Base-by-base conservation (phyloP, 2,329 filamentous ascomycete genomes). In the Aureobasidium sp. region DNA sequence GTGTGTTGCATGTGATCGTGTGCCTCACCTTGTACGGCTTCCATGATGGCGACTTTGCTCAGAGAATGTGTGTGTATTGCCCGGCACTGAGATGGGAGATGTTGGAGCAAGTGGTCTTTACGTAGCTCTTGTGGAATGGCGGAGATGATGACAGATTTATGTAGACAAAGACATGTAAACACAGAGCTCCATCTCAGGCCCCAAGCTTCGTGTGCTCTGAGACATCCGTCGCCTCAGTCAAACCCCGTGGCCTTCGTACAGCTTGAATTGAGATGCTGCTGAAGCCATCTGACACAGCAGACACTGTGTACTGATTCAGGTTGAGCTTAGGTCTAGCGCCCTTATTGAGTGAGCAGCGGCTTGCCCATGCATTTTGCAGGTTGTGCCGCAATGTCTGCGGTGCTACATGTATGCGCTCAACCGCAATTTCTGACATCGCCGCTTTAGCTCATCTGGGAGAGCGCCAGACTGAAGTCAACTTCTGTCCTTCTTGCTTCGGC, bases 1-100 rank as follows among this genome's bases (percentile, higher is more conserved):
- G 22, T 15, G 29, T 20, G n/a, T 62, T 14, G 49, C 44, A 55
- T 53, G 42, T 47, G 53, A 39, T 44, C 47, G 36, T 56, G 44
- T 57, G 53, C 39, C 55, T 37, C 65, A 69, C 70, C 70, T 65
- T 70, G 70, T 34, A 72, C 59, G 52, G 67, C 64, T 39, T 71
- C 70, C 70, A 72, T 72, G 53, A 20, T 36, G 17, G 58, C 41
- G 53, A 11, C 5, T 41, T 22, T 31, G 29, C 9, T 29, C 9
- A 1, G 5, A 39, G 22, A n/a, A n/a, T 17, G 4, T 31, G 37
- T n/a, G n/a, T 41, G 22, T 36, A 37, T 42, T 41, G 14, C 20
- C 8, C 9, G 14, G 25, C 2, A n/a, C 29, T n/a, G 29, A 39
- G 12, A 12, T 34, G 27, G n/a, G n/a, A 12, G 9, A 45, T 45